Conservation (phyloP, 768 basidiomycete genomes). For the Kwoniella europaea region DNA sequence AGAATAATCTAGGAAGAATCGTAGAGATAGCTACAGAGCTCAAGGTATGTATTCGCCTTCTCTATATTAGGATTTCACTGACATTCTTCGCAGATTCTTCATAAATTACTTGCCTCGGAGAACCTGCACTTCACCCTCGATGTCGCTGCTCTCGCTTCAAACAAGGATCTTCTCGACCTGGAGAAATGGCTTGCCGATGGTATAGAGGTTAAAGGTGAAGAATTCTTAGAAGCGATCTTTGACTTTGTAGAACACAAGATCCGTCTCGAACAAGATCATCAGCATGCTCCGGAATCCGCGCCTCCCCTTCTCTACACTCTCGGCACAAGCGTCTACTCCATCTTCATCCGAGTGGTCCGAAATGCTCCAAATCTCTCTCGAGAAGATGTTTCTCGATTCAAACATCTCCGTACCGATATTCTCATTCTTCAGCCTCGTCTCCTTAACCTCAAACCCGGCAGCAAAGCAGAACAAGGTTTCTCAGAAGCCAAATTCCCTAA, state of each 20-base stretch:
- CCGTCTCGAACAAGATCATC: conserved; percentile 81
- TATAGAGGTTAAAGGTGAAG: conserved; percentile 76
- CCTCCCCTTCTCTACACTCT: conserved; percentile 37
- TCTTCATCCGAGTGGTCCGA: conserved; percentile 86
- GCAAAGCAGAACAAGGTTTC: conserved; percentile 88
- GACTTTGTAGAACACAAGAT: conserved; percentile 91
- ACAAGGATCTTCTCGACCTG: conserved; percentile 89
- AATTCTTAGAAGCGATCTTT: conserved; percentile 85
- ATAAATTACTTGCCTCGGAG: conserved; percentile 85
- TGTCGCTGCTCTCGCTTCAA: conserved; percentile 88
- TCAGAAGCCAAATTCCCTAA: conserved; percentile 82
- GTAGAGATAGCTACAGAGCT: conserved; percentile 94
- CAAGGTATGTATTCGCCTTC: conserved; percentile 66
- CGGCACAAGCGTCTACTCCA: conserved; percentile 68
- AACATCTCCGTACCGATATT: conserved; percentile 89
- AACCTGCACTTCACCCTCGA: conserved; percentile 90
- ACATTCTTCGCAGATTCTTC: conserved; percentile 67
- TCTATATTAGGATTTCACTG: background rate
- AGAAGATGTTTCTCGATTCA: conserved; percentile 80
- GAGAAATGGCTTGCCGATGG: conserved; percentile 96
- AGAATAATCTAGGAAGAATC: conserved; percentile 90
- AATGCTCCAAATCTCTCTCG: conserved; percentile 77
- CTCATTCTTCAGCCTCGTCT: conserved; percentile 94
- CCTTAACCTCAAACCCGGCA: conserved; percentile 82
- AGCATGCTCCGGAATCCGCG: conserved; percentile 66